These are phyloP conservation scores for Solanum bukasovii DNA, from an alignment of 257 asterid species.

Conservation along the genomic window DNA sequence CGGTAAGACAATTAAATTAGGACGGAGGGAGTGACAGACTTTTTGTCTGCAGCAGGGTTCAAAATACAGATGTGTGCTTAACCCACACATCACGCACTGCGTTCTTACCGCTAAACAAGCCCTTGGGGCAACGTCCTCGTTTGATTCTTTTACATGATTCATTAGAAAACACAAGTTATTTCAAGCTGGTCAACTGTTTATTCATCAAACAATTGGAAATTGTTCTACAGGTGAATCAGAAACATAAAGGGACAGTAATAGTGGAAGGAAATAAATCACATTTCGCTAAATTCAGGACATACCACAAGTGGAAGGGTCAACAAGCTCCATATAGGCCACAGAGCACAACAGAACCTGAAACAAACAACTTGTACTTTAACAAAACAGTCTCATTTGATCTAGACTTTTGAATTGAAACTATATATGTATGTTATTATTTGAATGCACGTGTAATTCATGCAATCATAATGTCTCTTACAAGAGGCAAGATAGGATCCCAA, in stretches of 20 bases:
- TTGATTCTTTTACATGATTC: neutral
- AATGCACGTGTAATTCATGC: neutral
- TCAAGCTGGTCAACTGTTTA: neutral
- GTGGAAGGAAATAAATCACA: neutral
- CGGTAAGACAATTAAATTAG: neutral
- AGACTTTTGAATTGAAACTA: neutral
- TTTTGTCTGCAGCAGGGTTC: neutral
- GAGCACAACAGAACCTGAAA: constrained; percentile 42
- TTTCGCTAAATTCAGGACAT: constrained; percentile 4
- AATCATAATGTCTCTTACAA: constrained; percentile 25
- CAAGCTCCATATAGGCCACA: constrained; percentile 64
- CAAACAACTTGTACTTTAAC: neutral
- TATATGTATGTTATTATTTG: neutral
- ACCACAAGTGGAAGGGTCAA: constrained; percentile 57
- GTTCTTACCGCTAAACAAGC: neutral
- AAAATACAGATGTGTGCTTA: neutral
- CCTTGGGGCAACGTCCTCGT: neutral
- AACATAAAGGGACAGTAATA: neutral
- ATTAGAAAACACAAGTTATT: neutral
- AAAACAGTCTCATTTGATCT: neutral
- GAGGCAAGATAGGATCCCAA: constrained; percentile 45
- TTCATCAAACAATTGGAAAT: neutral
- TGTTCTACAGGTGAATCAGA: neutral
- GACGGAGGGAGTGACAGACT: neutral
- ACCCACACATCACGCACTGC: neutral